phyloP scores from a whole-genome alignment of 768 basidiomycete species.

The Suillus alpinus region DNA sequence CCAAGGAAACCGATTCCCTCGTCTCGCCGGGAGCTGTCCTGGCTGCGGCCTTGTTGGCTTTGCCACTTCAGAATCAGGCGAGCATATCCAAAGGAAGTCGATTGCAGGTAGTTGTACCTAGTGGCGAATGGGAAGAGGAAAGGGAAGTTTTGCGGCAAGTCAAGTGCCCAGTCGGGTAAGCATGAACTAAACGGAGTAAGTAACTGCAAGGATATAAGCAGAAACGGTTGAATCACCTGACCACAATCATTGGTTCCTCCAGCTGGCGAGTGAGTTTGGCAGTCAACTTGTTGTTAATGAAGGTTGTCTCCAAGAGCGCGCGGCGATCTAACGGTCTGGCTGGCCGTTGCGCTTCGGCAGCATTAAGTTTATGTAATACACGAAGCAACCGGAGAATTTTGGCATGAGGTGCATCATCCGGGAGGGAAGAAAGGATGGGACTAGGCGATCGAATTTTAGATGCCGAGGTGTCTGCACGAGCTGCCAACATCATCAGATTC shows the following conservation, averaged over 20 bases:
- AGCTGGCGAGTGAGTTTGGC: slow-evolving; percentile 97
- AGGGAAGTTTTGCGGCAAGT: slow-evolving; percentile 93
- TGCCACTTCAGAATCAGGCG: slow-evolving; percentile 95
- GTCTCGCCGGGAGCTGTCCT: slow-evolving; percentile 78
- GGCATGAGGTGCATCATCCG: slow-evolving; percentile 79
- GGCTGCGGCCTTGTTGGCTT: slow-evolving; percentile 76
- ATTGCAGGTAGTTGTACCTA: slow-evolving; percentile 95
- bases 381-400: slow-evolving; percentile 90
- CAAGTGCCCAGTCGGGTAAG: slow-evolving; percentile 95
- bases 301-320: slow-evolving; percentile 74
- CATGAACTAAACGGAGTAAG: slow-evolving; percentile 62
- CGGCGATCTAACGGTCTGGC: slow-evolving; percentile 47
- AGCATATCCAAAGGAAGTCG: slow-evolving; percentile 96
- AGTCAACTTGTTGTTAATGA: slow-evolving; percentile 96
- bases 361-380: slow-evolving; percentile 81
- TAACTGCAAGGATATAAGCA: not conserved
- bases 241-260: slow-evolving; percentile 99
- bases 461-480: slow-evolving; percentile 35
- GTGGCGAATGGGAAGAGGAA: slow-evolving; percentile 99
- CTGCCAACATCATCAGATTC: slow-evolving; percentile 10
- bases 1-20: slow-evolving; percentile 92
- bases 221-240: slow-evolving; percentile 58
- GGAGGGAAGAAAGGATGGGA: slow-evolving; percentile 73
- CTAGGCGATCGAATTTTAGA: slow-evolving; percentile 59
- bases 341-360: slow-evolving; percentile 64